A percentile compares a stretch with the other conserved stretches of the same genome.
phyloP scores from a whole-genome alignment of 495 filamentous ascomycete species.

The Staphylotrichum tortipilum region DNA sequence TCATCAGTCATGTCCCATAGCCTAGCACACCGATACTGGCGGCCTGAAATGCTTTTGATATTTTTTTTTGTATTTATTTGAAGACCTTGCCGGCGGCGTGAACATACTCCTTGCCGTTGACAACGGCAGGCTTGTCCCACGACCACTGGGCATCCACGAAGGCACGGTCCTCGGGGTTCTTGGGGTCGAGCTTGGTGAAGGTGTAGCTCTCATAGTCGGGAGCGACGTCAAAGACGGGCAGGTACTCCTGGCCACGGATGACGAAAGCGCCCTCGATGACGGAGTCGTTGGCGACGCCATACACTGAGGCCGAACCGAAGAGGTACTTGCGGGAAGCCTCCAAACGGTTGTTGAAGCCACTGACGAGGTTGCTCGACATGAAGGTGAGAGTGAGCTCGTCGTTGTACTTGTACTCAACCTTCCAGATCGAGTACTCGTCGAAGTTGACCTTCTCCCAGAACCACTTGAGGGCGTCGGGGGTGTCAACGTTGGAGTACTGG shows the following conservation, averaged over 20 bases:
- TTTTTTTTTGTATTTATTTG: constrained; percentile 59
- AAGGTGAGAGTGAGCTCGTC: constrained; percentile 93
- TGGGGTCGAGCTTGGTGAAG: constrained; percentile 89
- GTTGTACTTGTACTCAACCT: constrained; percentile 93
- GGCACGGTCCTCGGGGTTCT: constrained; percentile 70
- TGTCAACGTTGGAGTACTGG: constrained; percentile 95
- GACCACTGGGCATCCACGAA: constrained; percentile 83
- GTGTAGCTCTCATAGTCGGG: constrained; percentile 95
- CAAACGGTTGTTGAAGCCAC: constrained; percentile 94
- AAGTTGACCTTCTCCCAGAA: constrained; percentile 95
- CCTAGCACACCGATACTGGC: constrained; percentile 17
- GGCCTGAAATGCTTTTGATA: constrained; percentile 10
- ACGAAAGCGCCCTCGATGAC: constrained; percentile 86
- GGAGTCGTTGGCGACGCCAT: constrained; percentile 76
- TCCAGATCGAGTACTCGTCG: constrained; percentile 92
- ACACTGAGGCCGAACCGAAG: constrained; percentile 88
- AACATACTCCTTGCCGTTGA: constrained; percentile 70
- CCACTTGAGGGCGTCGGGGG: constrained; percentile 82
- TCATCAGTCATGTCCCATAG: constrained; percentile 32
- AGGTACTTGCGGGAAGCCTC: constrained; percentile 98
- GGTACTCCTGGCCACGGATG: constrained; percentile 79
- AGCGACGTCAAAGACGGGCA: constrained; percentile 88
- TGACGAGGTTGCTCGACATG: constrained; percentile 97
- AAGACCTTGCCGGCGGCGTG: constrained; percentile 85
- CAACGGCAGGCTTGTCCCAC: constrained; percentile 66